Base-by-base conservation (phyloP, 768 basidiomycete species). In the Leucocoprinus leucothites region DNA sequence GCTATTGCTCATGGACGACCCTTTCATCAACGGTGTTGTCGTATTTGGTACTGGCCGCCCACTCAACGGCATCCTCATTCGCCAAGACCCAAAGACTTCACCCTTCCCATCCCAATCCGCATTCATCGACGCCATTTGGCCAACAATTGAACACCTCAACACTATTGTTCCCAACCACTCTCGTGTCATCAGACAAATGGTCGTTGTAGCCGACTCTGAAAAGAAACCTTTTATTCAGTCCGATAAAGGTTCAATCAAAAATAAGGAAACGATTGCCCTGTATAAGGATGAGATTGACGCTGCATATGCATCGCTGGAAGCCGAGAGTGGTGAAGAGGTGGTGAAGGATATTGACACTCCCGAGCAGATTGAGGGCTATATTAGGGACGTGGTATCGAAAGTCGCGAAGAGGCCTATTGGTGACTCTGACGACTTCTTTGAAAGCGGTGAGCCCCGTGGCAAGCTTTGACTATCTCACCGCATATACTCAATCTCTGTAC, bases 231-330 rank as follows among this genome's bases (percentile, higher is more conserved):
- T 69, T 54, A 22, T 55, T 6, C 38, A 59, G n/a, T 63, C 61
- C 14, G 61, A 62, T 48, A 71, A 71, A 41, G 62, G 64, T 0
- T 64, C 62, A 8, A 49, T 70, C 9, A 58, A 53, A 28, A 53
- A 56, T 26, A 64, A 65, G 35, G 61, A 18, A 1, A 61, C 61
- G 0, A 16, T 67, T 9, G 52, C 57, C 1, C 54, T 35, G n/a
- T 71, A 71, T 16, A 57, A 58, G 18, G 6, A 58, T 1, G 67
- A 71, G 44, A 68, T 71, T 35, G 56, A 63, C 14, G 51, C 48
- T 2, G 56, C 68, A 54, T 71, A 62, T 55, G 58, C 54, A n/a
- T 26, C 34, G 22, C 18, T 60, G 31, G 57, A 56, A 19, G 44
- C 57, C 9, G 56, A 54, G 22, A 57, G 31, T 18, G 48, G 35